Evolutionary conservation across 495 filamentous ascomycete genomes (phyloP), one percentile per base, ranked within the genome.

Genomic region (Penicillium verhagenii): DNA sequence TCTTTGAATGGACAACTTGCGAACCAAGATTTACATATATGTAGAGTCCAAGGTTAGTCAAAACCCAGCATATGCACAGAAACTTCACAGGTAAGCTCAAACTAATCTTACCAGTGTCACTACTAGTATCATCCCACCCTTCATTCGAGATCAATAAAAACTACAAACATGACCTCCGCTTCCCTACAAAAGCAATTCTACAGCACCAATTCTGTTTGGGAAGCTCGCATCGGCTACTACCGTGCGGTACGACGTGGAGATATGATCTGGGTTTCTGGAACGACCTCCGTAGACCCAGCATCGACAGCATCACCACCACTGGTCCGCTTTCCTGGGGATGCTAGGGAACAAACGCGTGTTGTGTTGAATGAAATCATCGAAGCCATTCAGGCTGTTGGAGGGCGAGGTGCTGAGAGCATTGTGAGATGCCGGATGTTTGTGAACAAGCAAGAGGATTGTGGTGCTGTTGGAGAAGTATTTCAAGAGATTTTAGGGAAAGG

Each of bases 201-300:
- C 38, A 58, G 55, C 14, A 76, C 75, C 18, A 48, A 62, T 21
- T 76, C 73, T 3, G 76, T 75, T 7, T 80, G 71, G 59, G 76
- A 80, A 58, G 59, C 67, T 24, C 54, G 47, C 13, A 70, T 78
- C 50, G 77, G 77, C 14, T 79, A 80, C 51, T 76, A 76, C 40
- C 74, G 77, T 21, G 77, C 77, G 9, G 64, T 80, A 6, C 72
- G 73, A 0, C 69, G 65, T 42, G 71, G 72, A 1, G 56, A 61
- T n/a, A 66, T 73, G 0, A 74, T 80, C 50, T 77, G 71, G 55
- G 74, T 80, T 21, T 74, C 77, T 13, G 77, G 77, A 3, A 73
- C 77, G 18, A 80, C 77, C 4, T 68, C 76, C 10, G 66, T 71
- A 44, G 71, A 75, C 37, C 68, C 68, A 2, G 37, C 55, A 10